Evolutionary conservation across 2,329 filamentous ascomycete genomes (phyloP).

Genomic region (Calonectria pteridis): DNA sequence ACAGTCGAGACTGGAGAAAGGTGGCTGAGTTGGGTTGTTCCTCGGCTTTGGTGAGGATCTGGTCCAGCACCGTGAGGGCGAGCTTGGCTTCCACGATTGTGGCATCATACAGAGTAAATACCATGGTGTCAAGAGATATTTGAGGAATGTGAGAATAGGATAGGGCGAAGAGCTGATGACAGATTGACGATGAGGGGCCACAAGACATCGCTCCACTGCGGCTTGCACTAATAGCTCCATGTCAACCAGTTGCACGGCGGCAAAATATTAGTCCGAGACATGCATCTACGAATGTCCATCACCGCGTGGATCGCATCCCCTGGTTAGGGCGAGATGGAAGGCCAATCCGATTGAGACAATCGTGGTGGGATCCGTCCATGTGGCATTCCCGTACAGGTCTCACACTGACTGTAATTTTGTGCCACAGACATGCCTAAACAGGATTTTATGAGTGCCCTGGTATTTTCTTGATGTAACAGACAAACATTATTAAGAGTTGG

Average conservation of each 20-base stretch:
- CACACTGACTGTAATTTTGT: too few relatives aligned
- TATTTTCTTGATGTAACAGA: too few relatives aligned
- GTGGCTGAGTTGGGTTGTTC: conserved; percentile 44
- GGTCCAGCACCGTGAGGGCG: conserved; percentile 41
- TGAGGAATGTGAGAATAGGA: not conserved
- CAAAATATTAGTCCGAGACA: not conserved
- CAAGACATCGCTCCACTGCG: not conserved
- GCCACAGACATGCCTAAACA: too few relatives aligned
- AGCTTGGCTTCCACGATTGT: conserved; percentile 45
- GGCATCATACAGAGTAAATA: conserved; percentile 50
- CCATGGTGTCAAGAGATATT: conserved; percentile 25
- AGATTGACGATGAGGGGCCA: not conserved
- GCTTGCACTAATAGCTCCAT: not conserved
- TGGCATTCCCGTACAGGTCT: too few relatives aligned
- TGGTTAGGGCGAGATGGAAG: not conserved
- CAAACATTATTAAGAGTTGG: too few relatives aligned
- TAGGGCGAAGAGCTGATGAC: not conserved
- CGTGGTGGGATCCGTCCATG: too few relatives aligned
- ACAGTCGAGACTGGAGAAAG: conserved; percentile 46
- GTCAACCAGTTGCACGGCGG: not conserved
- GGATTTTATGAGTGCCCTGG: too few relatives aligned
- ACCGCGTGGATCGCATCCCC: not conserved
- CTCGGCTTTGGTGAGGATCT: conserved; percentile 49
- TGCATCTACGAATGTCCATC: not conserved
- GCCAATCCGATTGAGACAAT: not conserved